phyloP scores from a whole-genome alignment of 305 asterid species.

The Lippia alba region DNA sequence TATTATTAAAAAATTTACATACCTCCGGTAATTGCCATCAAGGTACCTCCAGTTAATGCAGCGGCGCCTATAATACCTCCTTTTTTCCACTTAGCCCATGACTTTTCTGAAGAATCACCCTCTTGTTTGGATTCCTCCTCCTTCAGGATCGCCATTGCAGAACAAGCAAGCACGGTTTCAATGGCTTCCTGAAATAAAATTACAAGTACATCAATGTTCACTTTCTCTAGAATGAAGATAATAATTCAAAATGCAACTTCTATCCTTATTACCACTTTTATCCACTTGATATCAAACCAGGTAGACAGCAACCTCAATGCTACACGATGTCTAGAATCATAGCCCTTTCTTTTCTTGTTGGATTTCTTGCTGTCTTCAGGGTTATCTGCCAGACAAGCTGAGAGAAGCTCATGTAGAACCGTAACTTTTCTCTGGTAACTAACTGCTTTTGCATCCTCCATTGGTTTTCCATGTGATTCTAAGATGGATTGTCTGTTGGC shows the following conservation, averaged over 20 bases:
- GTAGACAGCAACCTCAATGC: constrained; percentile 79
- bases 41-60: constrained; percentile 91
- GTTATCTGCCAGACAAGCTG: constrained; percentile 76
- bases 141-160: constrained; percentile 81
- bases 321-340: constrained; percentile 84
- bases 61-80: constrained; percentile 94
- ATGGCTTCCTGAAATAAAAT: constrained; percentile 68
- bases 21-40: constrained; percentile 94
- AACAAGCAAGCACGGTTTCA: constrained; percentile 83
- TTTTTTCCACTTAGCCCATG: constrained; percentile 85
- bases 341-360: constrained; percentile 64
- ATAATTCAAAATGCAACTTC: constrained; percentile 9
- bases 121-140: constrained; percentile 66
- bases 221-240: background rate
- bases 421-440: constrained; percentile 63
- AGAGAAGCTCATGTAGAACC: constrained; percentile 76
- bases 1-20: constrained; percentile 22
- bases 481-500: constrained; percentile 36
- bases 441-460: constrained; percentile 62
- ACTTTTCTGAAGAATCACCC: constrained; percentile 48
- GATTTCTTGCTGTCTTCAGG: constrained; percentile 56
- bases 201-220: constrained; percentile 8
- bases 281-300: constrained; percentile 85
- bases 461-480: constrained; percentile 54
- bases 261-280: constrained; percentile 59